Evolutionary conservation across 352 stramenopile genomes (phyloP), one percentile per base, ranked within the genome.

Genomic region (Globisporangium cederbergense): DNA sequence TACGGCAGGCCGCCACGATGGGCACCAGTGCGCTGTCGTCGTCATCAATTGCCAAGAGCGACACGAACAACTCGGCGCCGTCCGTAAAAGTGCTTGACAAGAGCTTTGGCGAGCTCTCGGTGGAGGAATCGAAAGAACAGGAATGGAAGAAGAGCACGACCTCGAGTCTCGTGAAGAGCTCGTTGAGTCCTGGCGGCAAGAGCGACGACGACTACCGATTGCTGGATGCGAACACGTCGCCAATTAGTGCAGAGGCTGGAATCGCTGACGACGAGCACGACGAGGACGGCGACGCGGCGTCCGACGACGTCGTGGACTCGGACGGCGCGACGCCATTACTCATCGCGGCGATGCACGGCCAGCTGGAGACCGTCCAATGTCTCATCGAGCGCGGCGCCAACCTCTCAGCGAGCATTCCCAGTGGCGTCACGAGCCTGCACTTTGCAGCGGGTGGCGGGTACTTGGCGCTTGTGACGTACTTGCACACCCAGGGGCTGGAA

Each of bases 271-370:
- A 40, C 9, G 53, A 60, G 3, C 53, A 60, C 7, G 60, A 61
- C 6, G 51, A 43, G 16, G 32, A n/a, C 3, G 42, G 43, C 32
- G 60, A 71, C 38, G 53, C 61, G 16, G 54, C 16, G 11, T 58
- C 58, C 25, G 53, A 56, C 54, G 53, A 56, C 25, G 53, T 64
- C 22, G 62, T 67, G 7, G 68, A 73, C 42, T 64, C 71, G 18
- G 74, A 83, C 30, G 79, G 79, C 34, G 74, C 77, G 32, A 86
- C 77, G 14, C 77, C 77, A 47, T 62, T 89, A 57, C 79, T 86
- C 58, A 73, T 89, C 62, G 79, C 79, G 30, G 74, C 71, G 50
- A 79, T 83, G 64, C 76, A 89, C 65, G 80, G 78, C 14, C 80
- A 90, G 63, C 64, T 86, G 28, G 76, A 88, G 65, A 83, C 77